A percentile compares a stretch with the other conserved stretches of the same genome.
These are phyloP conservation scores for Rhizopogon vesiculosus DNA, from an alignment of 768 basidiomycete species.

Conservation along the genomic window DNA sequence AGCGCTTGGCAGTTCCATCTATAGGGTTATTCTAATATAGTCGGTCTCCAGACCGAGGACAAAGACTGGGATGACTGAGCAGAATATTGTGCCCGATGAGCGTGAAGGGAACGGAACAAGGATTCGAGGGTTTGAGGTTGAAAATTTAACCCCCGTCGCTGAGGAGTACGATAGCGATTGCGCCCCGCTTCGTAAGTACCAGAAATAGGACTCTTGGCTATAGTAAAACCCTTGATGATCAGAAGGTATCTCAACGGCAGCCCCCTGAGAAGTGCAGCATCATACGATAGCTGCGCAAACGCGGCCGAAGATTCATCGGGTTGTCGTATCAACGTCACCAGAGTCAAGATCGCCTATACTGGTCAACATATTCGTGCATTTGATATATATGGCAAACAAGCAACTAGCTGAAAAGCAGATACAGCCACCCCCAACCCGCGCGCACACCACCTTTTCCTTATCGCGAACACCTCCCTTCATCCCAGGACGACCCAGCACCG, in stretches of 20 bases:
- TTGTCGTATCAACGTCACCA: background rate
- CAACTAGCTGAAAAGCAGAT: slow-evolving; percentile 17
- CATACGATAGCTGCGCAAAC: background rate
- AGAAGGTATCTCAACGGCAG: no score
- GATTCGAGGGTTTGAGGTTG: no score
- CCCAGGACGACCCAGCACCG: slow-evolving; percentile 8
- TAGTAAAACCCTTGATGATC: no score
- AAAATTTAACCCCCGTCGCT: no score
- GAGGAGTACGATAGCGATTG: background rate
- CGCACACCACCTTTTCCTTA: slow-evolving; percentile 9
- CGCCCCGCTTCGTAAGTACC: background rate
- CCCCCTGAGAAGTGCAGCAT: background rate
- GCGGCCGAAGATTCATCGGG: background rate
- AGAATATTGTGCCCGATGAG: no score
- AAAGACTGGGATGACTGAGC: no score
- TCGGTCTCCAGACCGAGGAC: no score
- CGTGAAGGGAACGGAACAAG: no score
- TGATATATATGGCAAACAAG: slow-evolving; percentile 27
- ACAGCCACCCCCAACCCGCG: slow-evolving; percentile 15
- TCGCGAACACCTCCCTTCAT: slow-evolving; percentile 4
- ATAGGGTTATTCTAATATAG: no score
- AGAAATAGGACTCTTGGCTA: background rate
- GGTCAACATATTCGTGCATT: slow-evolving; percentile 18
- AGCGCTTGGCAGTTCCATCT: no score
- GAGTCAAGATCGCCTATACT: background rate